Percentiles rank a stretch among this genome's conserved stretches.
These are phyloP conservation scores for Chlorella sp. DNA, from an alignment of 139 green algal species.

Conservation along the genomic window DNA sequence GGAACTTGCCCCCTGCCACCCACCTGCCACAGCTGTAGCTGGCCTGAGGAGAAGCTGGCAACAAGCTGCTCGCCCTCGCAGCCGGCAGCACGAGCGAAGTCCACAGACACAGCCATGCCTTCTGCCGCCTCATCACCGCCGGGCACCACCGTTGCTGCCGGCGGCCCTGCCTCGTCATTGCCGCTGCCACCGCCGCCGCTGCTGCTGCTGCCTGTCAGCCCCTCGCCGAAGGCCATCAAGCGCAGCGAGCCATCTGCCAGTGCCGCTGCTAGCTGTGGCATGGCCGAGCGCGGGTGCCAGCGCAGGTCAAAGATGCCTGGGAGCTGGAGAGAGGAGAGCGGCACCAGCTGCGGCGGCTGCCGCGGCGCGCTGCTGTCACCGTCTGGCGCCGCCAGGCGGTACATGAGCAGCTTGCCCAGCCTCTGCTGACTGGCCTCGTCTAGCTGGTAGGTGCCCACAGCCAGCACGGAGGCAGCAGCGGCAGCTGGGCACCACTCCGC, in stretches of 20 bases:
- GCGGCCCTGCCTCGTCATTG: too few species aligned
- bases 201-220: background rate
- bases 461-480: constrained; percentile 40
- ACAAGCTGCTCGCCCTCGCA: background rate
- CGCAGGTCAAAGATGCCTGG: constrained; percentile 47
- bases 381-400: background rate
- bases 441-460: constrained; percentile 78
- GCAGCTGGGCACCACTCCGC: constrained; percentile 44
- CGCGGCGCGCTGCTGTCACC: background rate
- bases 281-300: constrained; percentile 29
- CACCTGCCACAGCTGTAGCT: constrained; percentile 36
- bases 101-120: constrained; percentile 30
- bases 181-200: background rate
- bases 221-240: background rate
- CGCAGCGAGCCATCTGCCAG: constrained; percentile 42
- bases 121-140: background rate
- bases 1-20: too few species aligned
- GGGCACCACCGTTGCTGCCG: too few species aligned
- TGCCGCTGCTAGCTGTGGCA: constrained; percentile 28
- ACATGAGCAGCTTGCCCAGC: background rate
- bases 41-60: constrained; percentile 24
- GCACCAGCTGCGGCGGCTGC: background rate
- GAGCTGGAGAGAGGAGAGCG: background rate
- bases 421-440: constrained; percentile 53
- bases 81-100: background rate